These are phyloP conservation scores for Sinapis alba DNA, from an alignment of 441 rosid species.

Conservation along the genomic window DNA sequence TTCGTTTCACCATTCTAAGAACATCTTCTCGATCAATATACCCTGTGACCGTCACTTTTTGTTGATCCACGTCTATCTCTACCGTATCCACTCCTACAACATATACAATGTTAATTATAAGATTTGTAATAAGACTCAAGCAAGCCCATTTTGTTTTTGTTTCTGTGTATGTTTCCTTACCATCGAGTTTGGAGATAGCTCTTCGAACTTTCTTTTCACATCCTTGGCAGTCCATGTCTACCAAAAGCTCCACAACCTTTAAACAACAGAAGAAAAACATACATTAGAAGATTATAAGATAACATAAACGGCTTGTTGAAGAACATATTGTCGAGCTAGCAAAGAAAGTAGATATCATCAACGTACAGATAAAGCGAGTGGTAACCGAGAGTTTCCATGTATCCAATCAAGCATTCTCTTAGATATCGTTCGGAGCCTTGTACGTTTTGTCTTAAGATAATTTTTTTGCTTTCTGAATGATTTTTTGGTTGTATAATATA, in stretches of 20 bases:
- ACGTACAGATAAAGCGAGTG: slow-evolving; percentile 73
- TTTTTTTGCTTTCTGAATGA: slow-evolving; percentile 15
- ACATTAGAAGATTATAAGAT: not conserved
- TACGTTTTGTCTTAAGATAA: slow-evolving; percentile 7
- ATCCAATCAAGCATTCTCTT: slow-evolving; percentile 58
- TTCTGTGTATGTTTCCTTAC: slow-evolving; percentile 40
- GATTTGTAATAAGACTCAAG: not conserved
- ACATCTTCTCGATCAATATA: slow-evolving; percentile 68
- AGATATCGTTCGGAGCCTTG: not conserved
- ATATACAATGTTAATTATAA: not conserved
- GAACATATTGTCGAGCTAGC: not conserved
- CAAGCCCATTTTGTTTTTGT: not conserved
- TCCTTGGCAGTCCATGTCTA: slow-evolving; percentile 89
- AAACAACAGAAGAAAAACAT: not conserved
- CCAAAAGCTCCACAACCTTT: slow-evolving; percentile 79
- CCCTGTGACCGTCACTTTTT: slow-evolving; percentile 81
- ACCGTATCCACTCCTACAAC: slow-evolving; percentile 73
- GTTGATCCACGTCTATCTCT: slow-evolving; percentile 72
- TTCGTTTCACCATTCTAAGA: slow-evolving; percentile 69
- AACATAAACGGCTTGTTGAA: not conserved
- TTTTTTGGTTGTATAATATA: slow-evolving; percentile 21
- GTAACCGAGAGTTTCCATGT: slow-evolving; percentile 48
- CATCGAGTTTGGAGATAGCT: slow-evolving; percentile 72
- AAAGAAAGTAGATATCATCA: not conserved
- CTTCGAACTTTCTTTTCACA: slow-evolving; percentile 71